These are phyloP conservation scores for Cephalotrichum gorgonifer DNA, from an alignment of 2,329 filamentous ascomycete genomes.

Conservation along the genomic window DNA sequence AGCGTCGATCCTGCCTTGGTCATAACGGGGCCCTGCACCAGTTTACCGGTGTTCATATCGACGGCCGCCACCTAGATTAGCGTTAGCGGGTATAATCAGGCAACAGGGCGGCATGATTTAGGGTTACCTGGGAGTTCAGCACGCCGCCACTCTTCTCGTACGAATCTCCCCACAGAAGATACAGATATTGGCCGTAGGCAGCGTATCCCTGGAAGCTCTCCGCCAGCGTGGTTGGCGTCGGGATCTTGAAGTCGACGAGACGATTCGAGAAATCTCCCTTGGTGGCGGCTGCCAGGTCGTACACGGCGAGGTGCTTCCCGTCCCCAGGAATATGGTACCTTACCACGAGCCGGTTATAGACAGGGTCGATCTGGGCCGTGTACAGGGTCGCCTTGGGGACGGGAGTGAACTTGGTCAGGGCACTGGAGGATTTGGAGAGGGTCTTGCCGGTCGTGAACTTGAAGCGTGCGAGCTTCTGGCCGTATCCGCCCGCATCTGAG, in stretches of 20 bases:
- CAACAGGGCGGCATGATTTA: too few species aligned
- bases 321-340: constrained; percentile 1
- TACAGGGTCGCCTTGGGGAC: not conserved
- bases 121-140: constrained; percentile 6
- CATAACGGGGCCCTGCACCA: constrained; percentile 5
- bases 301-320: constrained; percentile 5
- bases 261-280: constrained; percentile 1
- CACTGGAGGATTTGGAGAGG: not conserved
- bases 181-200: constrained; percentile 6
- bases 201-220: constrained; percentile 6
- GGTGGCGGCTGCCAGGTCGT: not conserved
- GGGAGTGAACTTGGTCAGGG: constrained; percentile 4
- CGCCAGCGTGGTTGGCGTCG: not conserved
- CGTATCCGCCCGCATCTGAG: constrained; percentile 3
- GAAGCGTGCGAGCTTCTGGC: constrained; percentile 4
- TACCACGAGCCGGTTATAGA: constrained; percentile 3
- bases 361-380: constrained; percentile 4
- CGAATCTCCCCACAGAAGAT: constrained; percentile 6
- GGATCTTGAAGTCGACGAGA: not conserved
- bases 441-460: constrained; percentile 5
- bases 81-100: too few species aligned
- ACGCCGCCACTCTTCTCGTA: constrained; percentile 4
- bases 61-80: constrained; percentile 1
- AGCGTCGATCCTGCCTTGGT: constrained; percentile 5
- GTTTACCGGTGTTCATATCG: constrained; percentile 7